Evolutionary conservation across 306 rosid genomes (phyloP).

Genomic region (Malus sieversii): DNA sequence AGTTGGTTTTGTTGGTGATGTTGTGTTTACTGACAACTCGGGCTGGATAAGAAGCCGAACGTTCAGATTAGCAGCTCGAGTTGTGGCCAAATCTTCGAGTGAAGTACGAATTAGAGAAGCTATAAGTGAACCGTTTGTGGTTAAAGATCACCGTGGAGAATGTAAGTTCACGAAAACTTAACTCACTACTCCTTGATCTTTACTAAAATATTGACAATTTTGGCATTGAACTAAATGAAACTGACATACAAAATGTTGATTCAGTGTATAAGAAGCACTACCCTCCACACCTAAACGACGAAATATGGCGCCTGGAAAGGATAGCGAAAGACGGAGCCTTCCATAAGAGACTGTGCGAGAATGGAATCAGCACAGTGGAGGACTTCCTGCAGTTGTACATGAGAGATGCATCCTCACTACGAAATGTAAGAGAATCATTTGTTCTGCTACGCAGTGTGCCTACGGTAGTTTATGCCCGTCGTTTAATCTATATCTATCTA

Average conservation of each 20-base stretch:
- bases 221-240: background rate
- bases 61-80: slow-evolving; percentile 55
- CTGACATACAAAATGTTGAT: slow-evolving; percentile 11
- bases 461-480: background rate
- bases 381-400: slow-evolving; percentile 32
- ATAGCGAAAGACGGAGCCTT: slow-evolving; percentile 38
- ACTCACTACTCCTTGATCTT: background rate
- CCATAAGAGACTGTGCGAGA: slow-evolving; percentile 15
- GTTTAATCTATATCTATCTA: background rate
- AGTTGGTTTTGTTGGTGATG: slow-evolving; percentile 14
- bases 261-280: slow-evolving; percentile 49
- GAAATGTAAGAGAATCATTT: slow-evolving; percentile 25
- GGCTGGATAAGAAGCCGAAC: slow-evolving; percentile 47
- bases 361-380: slow-evolving; percentile 29
- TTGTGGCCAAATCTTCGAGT: background rate
- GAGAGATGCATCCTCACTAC: slow-evolving; percentile 23
- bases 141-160: slow-evolving; percentile 63
- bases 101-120: slow-evolving; percentile 41
- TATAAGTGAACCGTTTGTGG: slow-evolving; percentile 43
- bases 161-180: slow-evolving; percentile 27
- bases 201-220: background rate
- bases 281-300: slow-evolving; percentile 49
- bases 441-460: background rate
- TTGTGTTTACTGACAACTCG: slow-evolving; percentile 51
- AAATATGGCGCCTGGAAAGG: slow-evolving; percentile 54